Base-by-base conservation (phyloP, 768 basidiomycete genomes). In the Galerina marginata region DNA sequence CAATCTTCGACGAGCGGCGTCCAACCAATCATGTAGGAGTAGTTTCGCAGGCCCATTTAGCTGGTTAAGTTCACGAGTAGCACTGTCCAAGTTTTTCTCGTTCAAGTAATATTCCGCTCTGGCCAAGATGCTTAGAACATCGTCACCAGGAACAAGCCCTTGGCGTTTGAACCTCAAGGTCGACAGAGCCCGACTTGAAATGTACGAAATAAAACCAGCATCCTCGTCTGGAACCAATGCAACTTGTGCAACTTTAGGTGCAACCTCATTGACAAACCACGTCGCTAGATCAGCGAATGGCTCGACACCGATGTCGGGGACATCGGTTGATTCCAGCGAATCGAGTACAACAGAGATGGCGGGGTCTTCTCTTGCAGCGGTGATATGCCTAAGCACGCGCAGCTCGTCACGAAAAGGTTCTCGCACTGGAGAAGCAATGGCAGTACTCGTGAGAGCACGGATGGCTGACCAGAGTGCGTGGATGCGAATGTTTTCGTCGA, bases 381-480 rank as follows among this genome's bases (percentile, higher is more conserved):
- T 79, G 46, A 92, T 81, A 68, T 90, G 89, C 39, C 91, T 87
- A 7, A 98, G 82, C 10, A 91, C 85, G 7, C 92, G 86, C 14
- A 99, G 86, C 74, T 99, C 93, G 54, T 91, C 88, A 45, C 93
- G 89, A 85, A 99, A 98, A 0, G 95, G 90, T 64, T 83, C 86
- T 51, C 92, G 88, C 2, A 82, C 80, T 11, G 89, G 79, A 1
- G 89, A 83, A 15, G 86, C 79, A 60, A 95, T 77, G 2, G 88
- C 86, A 47, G 83, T 81, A 64, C 83, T 82, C 64, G 81, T 80
- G 38, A 96, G 79, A 3, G 95, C 92, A 51, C 95, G 93, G 61
- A 96, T 75, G 9, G 96, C 93, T 5, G 95, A 90, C 93, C 95
- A 98, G 67, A 99, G 84, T 10, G 91, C 86, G 72, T 99, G 95